phyloP scores from a whole-genome alignment of 345 rosid genomes.

The Hypericum androsaemum region DNA sequence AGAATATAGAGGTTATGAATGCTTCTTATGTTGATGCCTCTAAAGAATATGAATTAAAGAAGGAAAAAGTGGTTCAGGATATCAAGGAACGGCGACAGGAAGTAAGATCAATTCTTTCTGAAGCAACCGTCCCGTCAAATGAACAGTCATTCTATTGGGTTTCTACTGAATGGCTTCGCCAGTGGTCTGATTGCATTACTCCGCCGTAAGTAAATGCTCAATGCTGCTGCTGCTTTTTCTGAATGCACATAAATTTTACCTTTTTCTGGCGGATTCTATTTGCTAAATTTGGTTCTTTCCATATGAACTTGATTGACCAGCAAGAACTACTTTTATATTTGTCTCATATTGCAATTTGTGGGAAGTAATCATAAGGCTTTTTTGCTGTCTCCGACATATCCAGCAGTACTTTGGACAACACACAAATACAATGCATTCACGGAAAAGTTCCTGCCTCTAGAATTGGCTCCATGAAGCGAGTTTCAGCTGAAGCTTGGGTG shows the following conservation, averaged over 20 bases:
- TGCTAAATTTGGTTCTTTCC: not conserved
- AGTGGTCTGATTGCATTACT: constrained; percentile 69
- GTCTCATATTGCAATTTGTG: not conserved
- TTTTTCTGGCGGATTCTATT: not conserved
- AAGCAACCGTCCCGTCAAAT: constrained; percentile 62
- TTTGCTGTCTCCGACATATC: not conserved
- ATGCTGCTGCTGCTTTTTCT: constrained; percentile 4
- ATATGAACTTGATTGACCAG: too few relatives aligned
- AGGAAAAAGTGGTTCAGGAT: constrained; percentile 42
- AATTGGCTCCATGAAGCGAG: constrained; percentile 63
- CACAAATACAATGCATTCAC: constrained; percentile 65
- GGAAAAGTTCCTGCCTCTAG: constrained; percentile 70
- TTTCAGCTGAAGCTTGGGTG: constrained; percentile 69
- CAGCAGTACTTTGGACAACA: constrained; percentile 64
- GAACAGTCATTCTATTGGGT: constrained; percentile 72
- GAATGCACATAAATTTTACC: not conserved
- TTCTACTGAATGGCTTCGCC: constrained; percentile 85
- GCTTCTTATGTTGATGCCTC: constrained; percentile 46
- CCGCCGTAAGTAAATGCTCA: constrained; percentile 54
- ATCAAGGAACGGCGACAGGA: constrained; percentile 64
- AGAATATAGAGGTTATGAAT: constrained; percentile 51
- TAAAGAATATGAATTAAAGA: constrained; percentile 45
- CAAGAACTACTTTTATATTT: too few relatives aligned
- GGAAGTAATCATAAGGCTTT: not conserved
- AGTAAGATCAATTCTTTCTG: constrained; percentile 73